These are phyloP conservation scores for Lasiosphaeris hirsuta DNA, from an alignment of 495 filamentous ascomycete genomes.

Conservation along the genomic window DNA sequence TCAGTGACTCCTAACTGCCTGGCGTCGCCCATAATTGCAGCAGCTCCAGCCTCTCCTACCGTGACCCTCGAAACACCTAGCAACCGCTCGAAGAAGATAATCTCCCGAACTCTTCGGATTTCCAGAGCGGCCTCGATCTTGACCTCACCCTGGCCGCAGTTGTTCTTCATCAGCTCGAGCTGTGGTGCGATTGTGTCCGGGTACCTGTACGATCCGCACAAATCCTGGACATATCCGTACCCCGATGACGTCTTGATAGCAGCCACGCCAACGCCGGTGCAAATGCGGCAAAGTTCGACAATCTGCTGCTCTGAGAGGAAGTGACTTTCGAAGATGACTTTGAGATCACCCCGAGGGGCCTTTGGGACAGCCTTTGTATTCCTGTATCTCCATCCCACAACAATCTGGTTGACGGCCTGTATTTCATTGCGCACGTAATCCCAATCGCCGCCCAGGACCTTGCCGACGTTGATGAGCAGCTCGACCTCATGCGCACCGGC, in stretches of 20 bases:
- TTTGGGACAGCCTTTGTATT: slow-evolving; percentile 12
- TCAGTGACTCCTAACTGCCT: too few relatives aligned
- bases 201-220: slow-evolving; percentile 48
- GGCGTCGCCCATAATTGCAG: too few relatives aligned
- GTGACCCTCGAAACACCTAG: too few relatives aligned
- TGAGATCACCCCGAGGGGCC: slow-evolving; percentile 50
- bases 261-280: slow-evolving; percentile 44
- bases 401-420: slow-evolving; percentile 43
- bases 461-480: slow-evolving; percentile 60
- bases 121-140: too few relatives aligned
- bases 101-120: too few relatives aligned
- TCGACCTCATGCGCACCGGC: slow-evolving; percentile 54
- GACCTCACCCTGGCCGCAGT: slow-evolving; percentile 39
- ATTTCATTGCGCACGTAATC: slow-evolving; percentile 53
- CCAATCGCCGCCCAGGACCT: slow-evolving; percentile 54
- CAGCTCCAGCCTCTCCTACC: too few relatives aligned
- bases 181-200: slow-evolving; percentile 47
- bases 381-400: slow-evolving; percentile 18
- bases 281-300: slow-evolving; percentile 48
- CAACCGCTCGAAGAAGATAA: too few relatives aligned
- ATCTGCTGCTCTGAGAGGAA: slow-evolving; percentile 47
- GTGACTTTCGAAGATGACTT: slow-evolving; percentile 60
- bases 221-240: slow-evolving; percentile 56
- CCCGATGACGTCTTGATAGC: slow-evolving; percentile 59
- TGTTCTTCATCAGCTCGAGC: slow-evolving; percentile 52